These are phyloP conservation scores for Aspergillus diversus DNA, from an alignment of 495 filamentous ascomycete genomes.

Conservation along the genomic window DNA sequence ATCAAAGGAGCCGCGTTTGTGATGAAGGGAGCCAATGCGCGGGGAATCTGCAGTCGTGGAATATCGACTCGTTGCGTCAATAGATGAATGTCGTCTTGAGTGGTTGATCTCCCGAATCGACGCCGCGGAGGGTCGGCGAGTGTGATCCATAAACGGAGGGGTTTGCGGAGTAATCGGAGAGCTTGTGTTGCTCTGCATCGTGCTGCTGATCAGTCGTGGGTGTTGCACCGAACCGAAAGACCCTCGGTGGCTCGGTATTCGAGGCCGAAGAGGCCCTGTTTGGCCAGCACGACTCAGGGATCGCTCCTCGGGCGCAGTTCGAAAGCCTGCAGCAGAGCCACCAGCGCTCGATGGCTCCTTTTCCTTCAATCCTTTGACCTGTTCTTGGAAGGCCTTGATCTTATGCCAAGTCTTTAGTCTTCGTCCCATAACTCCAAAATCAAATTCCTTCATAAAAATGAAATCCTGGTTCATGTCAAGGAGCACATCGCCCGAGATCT, in stretches of 20 bases:
- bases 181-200: conserved; percentile 31
- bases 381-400: conserved; percentile 85
- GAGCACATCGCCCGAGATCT: conserved; percentile 91
- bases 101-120: conserved; percentile 84
- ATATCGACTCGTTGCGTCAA: conserved; percentile 61
- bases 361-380: conserved; percentile 57
- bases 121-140: conserved; percentile 72
- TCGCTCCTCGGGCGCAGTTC: conserved; percentile 45
- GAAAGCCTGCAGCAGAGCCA: conserved; percentile 36
- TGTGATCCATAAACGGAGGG: conserved; percentile 56
- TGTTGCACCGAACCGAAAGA: conserved; percentile 37
- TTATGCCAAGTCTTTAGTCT: conserved; percentile 95
- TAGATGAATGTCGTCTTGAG: conserved; percentile 84
- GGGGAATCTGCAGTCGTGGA: conserved; percentile 35
- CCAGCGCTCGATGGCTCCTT: conserved; percentile 27
- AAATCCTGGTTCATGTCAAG: conserved; percentile 94
- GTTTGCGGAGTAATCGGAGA: conserved; percentile 39
- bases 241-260: conserved; percentile 57
- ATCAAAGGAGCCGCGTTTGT: conserved; percentile 88
- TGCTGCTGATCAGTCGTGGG: conserved; percentile 38
- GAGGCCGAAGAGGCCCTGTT: conserved; percentile 57
- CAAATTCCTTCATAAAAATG: conserved; percentile 91
- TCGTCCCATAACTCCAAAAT: conserved; percentile 86
- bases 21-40: conserved; percentile 49
- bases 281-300: conserved; percentile 40